Evolutionary conservation across 1,139 yeast species (phyloP).

Genomic region (Suhomyces ambrosiae): DNA sequence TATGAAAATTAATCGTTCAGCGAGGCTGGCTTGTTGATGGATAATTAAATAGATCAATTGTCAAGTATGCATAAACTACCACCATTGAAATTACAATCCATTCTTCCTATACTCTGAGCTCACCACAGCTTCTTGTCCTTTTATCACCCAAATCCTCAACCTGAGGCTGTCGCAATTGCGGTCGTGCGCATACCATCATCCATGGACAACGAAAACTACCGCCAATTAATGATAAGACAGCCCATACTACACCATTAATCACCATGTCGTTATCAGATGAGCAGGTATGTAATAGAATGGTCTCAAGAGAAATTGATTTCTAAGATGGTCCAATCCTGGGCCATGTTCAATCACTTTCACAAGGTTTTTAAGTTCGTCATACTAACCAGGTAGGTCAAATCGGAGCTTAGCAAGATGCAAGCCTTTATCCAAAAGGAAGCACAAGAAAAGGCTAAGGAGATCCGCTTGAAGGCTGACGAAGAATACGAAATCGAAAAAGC

Average conservation of each 20-base stretch:
- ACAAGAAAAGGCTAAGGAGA: conserved; percentile 97
- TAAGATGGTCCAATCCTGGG: no score
- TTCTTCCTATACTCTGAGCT: no score
- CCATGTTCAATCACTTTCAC: no score
- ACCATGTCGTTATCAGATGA: conserved; percentile 50
- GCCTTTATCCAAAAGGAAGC: conserved; percentile 99
- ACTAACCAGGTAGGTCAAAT: conserved; percentile 67
- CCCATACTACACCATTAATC: conserved; percentile 9
- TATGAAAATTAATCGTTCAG: no score
- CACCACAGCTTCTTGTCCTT: no score
- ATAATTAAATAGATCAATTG: no score
- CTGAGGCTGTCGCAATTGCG: no score
- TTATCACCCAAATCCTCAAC: no score
- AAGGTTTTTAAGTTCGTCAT: not conserved
- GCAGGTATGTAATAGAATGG: conserved; percentile 41
- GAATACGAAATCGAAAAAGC: conserved; percentile 98
- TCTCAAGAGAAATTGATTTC: not conserved
- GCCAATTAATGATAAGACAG: conserved; percentile 11
- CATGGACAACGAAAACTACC: conserved; percentile 10
- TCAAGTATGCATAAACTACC: no score
- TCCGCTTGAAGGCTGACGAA: conserved; percentile 93
- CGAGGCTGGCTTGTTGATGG: no score
- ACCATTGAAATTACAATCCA: no score
- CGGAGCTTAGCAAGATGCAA: conserved; percentile 96
- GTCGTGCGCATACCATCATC: conserved; percentile 13